These are phyloP conservation scores for Aspergillus fijiensis DNA, from an alignment of 2,329 filamentous ascomycete genomes.

Conservation along the genomic window DNA sequence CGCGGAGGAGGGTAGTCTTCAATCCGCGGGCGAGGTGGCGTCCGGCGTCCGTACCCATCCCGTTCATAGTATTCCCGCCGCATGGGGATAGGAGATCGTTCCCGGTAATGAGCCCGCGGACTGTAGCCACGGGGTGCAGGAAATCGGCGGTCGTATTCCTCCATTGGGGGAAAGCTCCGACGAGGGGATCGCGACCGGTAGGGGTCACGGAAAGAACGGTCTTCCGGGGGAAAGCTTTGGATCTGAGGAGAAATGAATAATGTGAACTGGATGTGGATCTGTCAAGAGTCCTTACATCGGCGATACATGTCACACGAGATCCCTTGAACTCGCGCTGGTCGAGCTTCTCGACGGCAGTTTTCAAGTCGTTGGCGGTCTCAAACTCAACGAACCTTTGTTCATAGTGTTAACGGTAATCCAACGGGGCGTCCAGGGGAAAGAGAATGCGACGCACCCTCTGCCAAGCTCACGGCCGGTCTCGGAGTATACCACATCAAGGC, in stretches of 20 bases:
- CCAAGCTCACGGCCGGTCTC: conserved; percentile 92
- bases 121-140: conserved; percentile 79
- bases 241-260: conserved; percentile 52
- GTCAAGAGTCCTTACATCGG: conserved; percentile 66
- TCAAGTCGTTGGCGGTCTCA: conserved; percentile 85
- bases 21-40: conserved; percentile 73
- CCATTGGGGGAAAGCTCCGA: conserved; percentile 64
- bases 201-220: conserved; percentile 66
- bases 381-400: conserved; percentile 86
- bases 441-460: conserved; percentile 71
- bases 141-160: conserved; percentile 82
- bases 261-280: conserved; percentile 24
- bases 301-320: conserved; percentile 76
- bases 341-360: conserved; percentile 90
- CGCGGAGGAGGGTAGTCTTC: conserved; percentile 70
- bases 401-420: conserved; percentile 25
- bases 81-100: conserved; percentile 70
- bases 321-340: conserved; percentile 93
- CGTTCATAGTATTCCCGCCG: conserved; percentile 86
- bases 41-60: conserved; percentile 72
- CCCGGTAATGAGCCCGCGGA: conserved; percentile 81
- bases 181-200: conserved; percentile 81
- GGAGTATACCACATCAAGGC: conserved; percentile 96
- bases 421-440: conserved; percentile 19
- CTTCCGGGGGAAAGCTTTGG: conserved; percentile 58